Conservation (phyloP, 2,329 filamentous ascomycete species). For the Fusarium sp. region DNA sequence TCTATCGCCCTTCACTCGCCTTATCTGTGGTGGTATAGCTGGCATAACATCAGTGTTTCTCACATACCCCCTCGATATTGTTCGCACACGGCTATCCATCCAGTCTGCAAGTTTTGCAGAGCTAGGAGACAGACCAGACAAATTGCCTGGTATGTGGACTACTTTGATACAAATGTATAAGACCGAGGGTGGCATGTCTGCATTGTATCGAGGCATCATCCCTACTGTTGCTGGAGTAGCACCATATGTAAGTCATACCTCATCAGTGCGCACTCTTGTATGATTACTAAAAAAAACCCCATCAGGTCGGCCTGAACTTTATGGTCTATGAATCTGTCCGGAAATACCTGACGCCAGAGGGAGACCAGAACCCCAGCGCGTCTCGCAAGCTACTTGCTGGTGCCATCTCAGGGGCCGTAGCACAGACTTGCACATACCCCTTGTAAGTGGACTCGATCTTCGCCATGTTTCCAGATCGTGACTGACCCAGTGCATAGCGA, state of each 20-base stretch:
- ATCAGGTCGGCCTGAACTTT: conserved; percentile 91
- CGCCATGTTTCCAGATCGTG: conserved; percentile 36
- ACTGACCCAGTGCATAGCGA: conserved; percentile 66
- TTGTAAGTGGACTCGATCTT: conserved; percentile 71
- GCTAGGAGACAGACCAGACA: conserved; percentile 71
- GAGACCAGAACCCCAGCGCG: conserved; percentile 83
- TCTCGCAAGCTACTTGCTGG: conserved; percentile 87
- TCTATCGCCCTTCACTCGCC: conserved; percentile 77
- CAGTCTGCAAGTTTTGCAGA: conserved; percentile 95
- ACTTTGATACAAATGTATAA: conserved; percentile 88
- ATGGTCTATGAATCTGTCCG: conserved; percentile 97
- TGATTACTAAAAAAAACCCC: conserved; percentile 5
- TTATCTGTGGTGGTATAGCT: conserved; percentile 90
- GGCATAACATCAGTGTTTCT: conserved; percentile 95
- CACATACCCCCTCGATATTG: conserved; percentile 97
- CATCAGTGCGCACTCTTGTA: not conserved
- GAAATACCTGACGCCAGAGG: conserved; percentile 85
- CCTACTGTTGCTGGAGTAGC: conserved; percentile 96
- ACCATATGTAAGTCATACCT: conserved; percentile 75
- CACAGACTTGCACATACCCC: conserved; percentile 97
- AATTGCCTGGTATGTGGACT: conserved; percentile 91
- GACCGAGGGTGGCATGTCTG: conserved; percentile 84
- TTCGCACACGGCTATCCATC: conserved; percentile 94
- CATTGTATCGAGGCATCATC: conserved; percentile 93
- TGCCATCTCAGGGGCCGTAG: conserved; percentile 93